Conservation (phyloP, 805 yeast genomes). For the Schwanniomyces sp. region DNA sequence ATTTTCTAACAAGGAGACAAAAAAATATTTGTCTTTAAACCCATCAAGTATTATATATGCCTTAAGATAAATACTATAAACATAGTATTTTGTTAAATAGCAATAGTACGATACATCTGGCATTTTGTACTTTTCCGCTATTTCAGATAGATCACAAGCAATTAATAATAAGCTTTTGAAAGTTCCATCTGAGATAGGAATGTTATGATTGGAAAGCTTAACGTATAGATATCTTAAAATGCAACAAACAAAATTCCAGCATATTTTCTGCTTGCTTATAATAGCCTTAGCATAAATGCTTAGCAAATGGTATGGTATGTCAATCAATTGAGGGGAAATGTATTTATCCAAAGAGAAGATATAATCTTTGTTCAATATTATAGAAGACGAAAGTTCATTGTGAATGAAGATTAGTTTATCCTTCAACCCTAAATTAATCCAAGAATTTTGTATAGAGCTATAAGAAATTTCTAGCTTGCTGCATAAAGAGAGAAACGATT, state of each 20-base stretch:
- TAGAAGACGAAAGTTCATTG: slow-evolving; percentile 20
- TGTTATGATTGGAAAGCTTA: slow-evolving; percentile 14
- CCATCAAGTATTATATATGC: slow-evolving; percentile 30
- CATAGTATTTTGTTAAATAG: slow-evolving; percentile 3
- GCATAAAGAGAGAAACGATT: slow-evolving; percentile 18
- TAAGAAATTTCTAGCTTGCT: slow-evolving; percentile 29
- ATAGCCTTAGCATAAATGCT: slow-evolving; percentile 28
- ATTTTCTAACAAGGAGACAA: slow-evolving; percentile 6
- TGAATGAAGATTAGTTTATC: slow-evolving; percentile 26
- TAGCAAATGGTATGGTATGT: slow-evolving; percentile 25
- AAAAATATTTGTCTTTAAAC: slow-evolving; percentile 24
- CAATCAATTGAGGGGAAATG: slow-evolving; percentile 15
- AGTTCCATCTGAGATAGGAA: slow-evolving; percentile 16
- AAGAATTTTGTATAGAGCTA: slow-evolving; percentile 17
- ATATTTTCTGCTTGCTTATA: slow-evolving; percentile 14
- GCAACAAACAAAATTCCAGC: slow-evolving; percentile 29
- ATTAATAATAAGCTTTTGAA: slow-evolving; percentile 24
- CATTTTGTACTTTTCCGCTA: slow-evolving; percentile 7
- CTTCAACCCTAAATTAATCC: slow-evolving; percentile 19
- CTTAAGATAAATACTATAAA: slow-evolving; percentile 14
- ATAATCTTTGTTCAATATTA: slow-evolving; percentile 18
- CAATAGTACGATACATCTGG: slow-evolving; percentile 3
- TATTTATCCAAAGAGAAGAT: slow-evolving; percentile 20
- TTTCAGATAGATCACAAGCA: slow-evolving; percentile 16
- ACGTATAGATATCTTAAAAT: slow-evolving; percentile 19